Conservation (phyloP, 176 grass and related monocot species). For the Olyra latifolia region DNA sequence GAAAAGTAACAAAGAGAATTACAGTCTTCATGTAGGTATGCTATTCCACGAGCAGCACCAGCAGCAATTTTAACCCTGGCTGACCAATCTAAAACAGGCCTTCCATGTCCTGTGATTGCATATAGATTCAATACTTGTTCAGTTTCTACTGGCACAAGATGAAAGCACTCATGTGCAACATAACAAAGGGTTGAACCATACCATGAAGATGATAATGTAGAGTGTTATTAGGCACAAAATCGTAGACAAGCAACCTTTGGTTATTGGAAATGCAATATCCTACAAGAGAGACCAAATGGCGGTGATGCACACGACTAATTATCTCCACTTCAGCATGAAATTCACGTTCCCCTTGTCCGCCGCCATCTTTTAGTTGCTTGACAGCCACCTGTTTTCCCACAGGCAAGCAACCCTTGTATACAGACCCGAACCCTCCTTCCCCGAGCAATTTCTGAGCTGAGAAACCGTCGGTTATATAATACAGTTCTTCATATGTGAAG, state of each 20-base stretch:
- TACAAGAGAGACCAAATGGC: constrained; percentile 90
- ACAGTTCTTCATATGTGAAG: constrained; percentile 75
- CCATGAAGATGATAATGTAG: constrained; percentile 90
- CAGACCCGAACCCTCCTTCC: constrained; percentile 81
- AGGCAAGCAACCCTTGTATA: constrained; percentile 67
- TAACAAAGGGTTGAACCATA: constrained; percentile 29
- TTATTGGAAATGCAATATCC: constrained; percentile 73
- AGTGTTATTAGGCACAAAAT: constrained; percentile 77
- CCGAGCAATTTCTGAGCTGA: constrained; percentile 68
- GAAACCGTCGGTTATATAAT: constrained; percentile 81
- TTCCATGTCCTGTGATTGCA: constrained; percentile 47
- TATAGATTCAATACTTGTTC: not conserved
- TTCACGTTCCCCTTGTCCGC: constrained; percentile 87
- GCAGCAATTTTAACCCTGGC: constrained; percentile 75
- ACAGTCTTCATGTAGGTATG: constrained; percentile 98
- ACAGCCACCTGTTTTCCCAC: constrained; percentile 79
- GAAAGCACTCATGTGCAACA: not conserved
- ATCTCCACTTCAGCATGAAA: constrained; percentile 96
- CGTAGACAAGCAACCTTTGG: constrained; percentile 85
- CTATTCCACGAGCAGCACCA: constrained; percentile 85
- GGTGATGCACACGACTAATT: constrained; percentile 84
- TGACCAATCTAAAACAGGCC: constrained; percentile 67
- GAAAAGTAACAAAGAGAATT: constrained; percentile 34
- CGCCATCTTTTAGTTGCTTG: constrained; percentile 69
- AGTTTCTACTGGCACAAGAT: not conserved